These are phyloP conservation scores for Chlamydomonas sp. DNA, from an alignment of 139 green algal genomes.

Conservation along the genomic window DNA sequence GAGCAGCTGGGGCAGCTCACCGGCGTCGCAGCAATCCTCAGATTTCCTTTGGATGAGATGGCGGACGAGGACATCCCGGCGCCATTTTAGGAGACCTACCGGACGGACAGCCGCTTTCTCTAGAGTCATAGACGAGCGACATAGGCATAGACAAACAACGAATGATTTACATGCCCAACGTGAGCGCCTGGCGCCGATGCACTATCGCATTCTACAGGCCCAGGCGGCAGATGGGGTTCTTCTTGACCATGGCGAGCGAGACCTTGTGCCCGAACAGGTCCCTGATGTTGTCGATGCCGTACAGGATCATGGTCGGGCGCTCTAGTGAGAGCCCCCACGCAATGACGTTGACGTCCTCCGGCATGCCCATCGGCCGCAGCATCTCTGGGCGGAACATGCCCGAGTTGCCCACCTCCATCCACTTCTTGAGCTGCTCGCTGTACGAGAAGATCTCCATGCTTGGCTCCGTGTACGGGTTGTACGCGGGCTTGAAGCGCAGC, in stretches of 20 bases:
- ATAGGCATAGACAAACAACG: no score
- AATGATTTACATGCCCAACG: no score
- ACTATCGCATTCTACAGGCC: slow-evolving; percentile 49
- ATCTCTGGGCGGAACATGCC: slow-evolving; percentile 97
- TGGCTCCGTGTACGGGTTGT: slow-evolving; percentile 99
- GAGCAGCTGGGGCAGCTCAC: slow-evolving; percentile 84
- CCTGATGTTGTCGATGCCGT: slow-evolving; percentile 97
- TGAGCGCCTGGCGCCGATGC: neutral
- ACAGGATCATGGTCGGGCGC: slow-evolving; percentile 97
- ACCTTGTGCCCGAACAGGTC: slow-evolving; percentile 98
- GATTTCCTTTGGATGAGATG: slow-evolving; percentile 87
- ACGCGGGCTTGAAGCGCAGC: slow-evolving; percentile 98
- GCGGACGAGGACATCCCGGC: slow-evolving; percentile 68
- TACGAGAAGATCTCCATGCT: slow-evolving; percentile 99
- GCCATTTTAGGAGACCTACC: slow-evolving; percentile 7
- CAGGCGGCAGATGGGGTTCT: slow-evolving; percentile 91
- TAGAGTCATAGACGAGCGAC: no score
- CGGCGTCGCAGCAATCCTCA: slow-evolving; percentile 80
- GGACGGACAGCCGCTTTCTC: no score
- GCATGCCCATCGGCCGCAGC: slow-evolving; percentile 96
- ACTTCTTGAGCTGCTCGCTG: slow-evolving; percentile 89
- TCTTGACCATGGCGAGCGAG: slow-evolving; percentile 65
- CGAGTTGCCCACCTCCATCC: slow-evolving; percentile 96
- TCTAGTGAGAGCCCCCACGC: slow-evolving; percentile 94
- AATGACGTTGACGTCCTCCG: slow-evolving; percentile 93